Base-by-base conservation (phyloP, 768 basidiomycete species). In the Tubosaeta sp. region DNA sequence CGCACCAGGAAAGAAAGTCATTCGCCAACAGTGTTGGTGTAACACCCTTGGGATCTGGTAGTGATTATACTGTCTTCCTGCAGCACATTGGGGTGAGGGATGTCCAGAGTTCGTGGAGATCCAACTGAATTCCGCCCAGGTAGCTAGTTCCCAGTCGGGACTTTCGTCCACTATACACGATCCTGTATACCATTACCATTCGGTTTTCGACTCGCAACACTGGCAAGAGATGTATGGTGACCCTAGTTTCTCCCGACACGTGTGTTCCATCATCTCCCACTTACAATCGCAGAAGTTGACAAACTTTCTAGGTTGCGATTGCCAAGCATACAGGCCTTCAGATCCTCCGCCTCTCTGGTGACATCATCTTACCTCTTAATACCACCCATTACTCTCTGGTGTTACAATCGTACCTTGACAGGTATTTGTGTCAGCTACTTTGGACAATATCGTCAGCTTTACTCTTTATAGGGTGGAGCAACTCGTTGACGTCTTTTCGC, bases 31-130 rank as follows among this genome's bases (percentile, higher is more conserved):
- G 71, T 10, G 61, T 68, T 3, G 78, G 76, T 18, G 68, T 93
- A 31, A 34, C 36, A 0, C 78, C 88, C 14, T 71, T 93, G n/a
- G 91, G 91, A 35, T 88, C 85, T 46, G 91, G 91, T 22, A 91
- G 89, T 51, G 95, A 97, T 68, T 97, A 78, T 58, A 96, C 94
- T 0, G 86, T 91, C 10, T 96, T 97, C 73, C 70, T 98, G 59
- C 91, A 97, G 67, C 75, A 84, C 36, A 73, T 83, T 46, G 87
- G 87, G 2, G 79, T 87, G 48, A 69, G 80, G 9, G 29, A 27
- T 32, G 21, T 51, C 29, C 16, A 16, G 22, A 30, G 19, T 13
- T 10, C 19, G 27, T 45, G 7, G 36, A 12, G 29, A 29, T 55
- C 32, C 30, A 41, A 39, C 51, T 55, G 10, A 58, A 25, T 19